These are phyloP conservation scores for Deakozyma indianensis DNA, from an alignment of 805 yeast genomes.

Conservation along the genomic window DNA sequence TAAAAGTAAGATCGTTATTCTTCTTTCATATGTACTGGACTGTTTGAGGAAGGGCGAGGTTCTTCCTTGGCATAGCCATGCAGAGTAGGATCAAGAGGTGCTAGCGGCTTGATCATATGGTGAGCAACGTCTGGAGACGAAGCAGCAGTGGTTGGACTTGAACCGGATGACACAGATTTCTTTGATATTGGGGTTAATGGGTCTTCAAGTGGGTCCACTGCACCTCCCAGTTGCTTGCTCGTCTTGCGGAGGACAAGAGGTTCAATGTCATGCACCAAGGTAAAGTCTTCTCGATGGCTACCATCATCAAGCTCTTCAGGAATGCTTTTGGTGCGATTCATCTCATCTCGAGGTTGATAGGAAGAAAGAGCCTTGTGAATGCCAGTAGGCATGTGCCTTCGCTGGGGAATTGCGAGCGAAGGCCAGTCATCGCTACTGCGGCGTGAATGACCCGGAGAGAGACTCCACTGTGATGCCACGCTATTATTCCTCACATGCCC, in stretches of 20 bases:
- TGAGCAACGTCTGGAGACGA: neutral
- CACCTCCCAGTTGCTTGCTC: neutral
- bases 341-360: no score
- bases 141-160: neutral
- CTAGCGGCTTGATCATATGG: neutral
- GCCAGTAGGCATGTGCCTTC: no score
- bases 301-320: neutral
- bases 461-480: neutral
- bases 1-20: no score
- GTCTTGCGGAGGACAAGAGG: neutral
- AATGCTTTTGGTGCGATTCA: neutral
- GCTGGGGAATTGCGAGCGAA: no score
- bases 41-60: no score
- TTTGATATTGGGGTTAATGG: neutral
- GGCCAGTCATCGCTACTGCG: no score
- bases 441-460: neutral
- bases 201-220: neutral
- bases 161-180: neutral
- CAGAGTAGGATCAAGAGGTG: neutral
- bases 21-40: no score
- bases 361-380: no score
- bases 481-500: neutral
- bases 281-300: neutral
- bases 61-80: no score
- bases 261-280: neutral